Base-by-base conservation (phyloP, 257 asterid species). In the Nicotiana tomentosiformis region DNA sequence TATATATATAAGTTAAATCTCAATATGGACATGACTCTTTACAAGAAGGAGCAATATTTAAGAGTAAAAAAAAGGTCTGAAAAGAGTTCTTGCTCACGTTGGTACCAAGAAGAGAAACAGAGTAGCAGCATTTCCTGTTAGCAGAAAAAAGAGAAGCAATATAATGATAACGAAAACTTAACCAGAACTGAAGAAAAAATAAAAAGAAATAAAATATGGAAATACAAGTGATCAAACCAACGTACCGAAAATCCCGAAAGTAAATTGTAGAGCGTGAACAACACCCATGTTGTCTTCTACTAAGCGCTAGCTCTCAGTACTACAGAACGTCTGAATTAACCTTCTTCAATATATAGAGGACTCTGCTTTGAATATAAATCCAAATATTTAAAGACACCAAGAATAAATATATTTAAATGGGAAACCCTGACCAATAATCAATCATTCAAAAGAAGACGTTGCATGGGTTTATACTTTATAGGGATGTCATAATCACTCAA, bases 61-160 rank as follows among this genome's bases (percentile, higher is more conserved):
- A 37, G 46, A 7, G 4, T 7, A 7, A 43, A 8, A 39, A 43
- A 5, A 43, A 77, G 26, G 26, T 10, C 46, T 23, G 7, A 43
- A 4, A 81, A 35, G 51, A 43, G 12, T 43, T 86, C 4, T 32
- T 15, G 80, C 58, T 53, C 86, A 95, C 98, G 90, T 3, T 76
- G 98, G 98, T 51, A 96, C 91, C 86, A 92, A 82, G 94, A 90
- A 95, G 26, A 95, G 95, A 85, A 93, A 93, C 87, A 95, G 81
- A 46, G 97, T 97, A 82, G 83, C 88, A 29, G 88, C 91, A 87
- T 93, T 95, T 74, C 97, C 97, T 93, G 58, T 53, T 14, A 53
- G 93, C 18, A 33, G 51, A 23, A 62, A 56, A 46, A 33, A 81
- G 30, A 81, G 32, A 14, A 53, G 69, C 64, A 76, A 53, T 43